phyloP scores from a whole-genome alignment of 495 filamentous ascomycete genomes.

The Haplographium delicatum region DNA sequence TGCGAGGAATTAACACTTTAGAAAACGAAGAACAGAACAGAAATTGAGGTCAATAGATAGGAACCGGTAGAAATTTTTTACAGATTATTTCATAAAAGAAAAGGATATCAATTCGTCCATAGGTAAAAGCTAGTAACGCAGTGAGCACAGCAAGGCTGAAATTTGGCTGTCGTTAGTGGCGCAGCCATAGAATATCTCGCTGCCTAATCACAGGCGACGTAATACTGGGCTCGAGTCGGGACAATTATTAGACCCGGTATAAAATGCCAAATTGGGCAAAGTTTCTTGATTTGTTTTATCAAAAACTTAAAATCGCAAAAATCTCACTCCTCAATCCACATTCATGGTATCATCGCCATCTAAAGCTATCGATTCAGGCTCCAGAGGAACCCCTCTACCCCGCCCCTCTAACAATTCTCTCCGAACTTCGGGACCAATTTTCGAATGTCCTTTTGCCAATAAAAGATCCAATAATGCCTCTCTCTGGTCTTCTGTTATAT shows the following conservation, averaged over 20 bases:
- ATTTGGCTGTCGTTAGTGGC: background rate
- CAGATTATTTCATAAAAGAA: too few species aligned
- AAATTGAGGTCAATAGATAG: too few species aligned
- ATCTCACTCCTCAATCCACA: constrained; percentile 34
- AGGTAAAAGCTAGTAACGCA: too few species aligned
- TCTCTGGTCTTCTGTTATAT: constrained; percentile 88
- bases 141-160: constrained; percentile 3
- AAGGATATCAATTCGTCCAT: too few species aligned
- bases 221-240: too few species aligned
- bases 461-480: constrained; percentile 88
- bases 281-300: background rate
- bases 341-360: constrained; percentile 94
- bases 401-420: constrained; percentile 86
- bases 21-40: too few species aligned
- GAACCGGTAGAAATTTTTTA: too few species aligned
- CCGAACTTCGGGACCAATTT: constrained; percentile 85
- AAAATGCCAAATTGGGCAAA: too few species aligned
- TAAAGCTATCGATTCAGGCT: constrained; percentile 36
- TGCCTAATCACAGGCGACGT: constrained; percentile 1
- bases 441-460: constrained; percentile 78
- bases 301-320: background rate
- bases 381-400: constrained; percentile 71
- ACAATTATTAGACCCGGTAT: too few species aligned
- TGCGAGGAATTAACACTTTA: too few species aligned
- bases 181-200: constrained; percentile 2